Evolutionary conservation across 2,329 filamentous ascomycete genomes (phyloP).

Genomic region (Juglanconis sp.): DNA sequence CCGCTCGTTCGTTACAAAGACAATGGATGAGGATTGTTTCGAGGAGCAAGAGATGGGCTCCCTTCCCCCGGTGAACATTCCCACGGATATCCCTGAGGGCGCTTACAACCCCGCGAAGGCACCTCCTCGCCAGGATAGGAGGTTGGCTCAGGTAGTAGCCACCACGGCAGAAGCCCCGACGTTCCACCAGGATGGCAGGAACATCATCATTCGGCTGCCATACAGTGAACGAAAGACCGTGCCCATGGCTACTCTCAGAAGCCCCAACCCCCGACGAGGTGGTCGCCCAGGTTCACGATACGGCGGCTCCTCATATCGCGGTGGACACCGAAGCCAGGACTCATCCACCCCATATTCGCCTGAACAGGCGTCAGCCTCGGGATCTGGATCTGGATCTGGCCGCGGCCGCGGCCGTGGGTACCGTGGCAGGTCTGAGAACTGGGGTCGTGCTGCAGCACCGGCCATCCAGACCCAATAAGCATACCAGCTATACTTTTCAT

Average conservation of each 20-base stretch:
- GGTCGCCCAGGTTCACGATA: slow-evolving; percentile 20
- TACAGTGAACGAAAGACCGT: slow-evolving; percentile 40
- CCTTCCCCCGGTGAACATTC: slow-evolving; percentile 67
- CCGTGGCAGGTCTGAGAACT: slow-evolving; percentile 39
- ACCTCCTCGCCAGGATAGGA: slow-evolving; percentile 53
- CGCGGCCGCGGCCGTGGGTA: slow-evolving; percentile 37
- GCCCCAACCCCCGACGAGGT: slow-evolving; percentile 31
- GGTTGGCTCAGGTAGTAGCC: slow-evolving; percentile 44
- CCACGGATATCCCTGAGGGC: slow-evolving; percentile 57
- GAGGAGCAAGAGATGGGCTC: slow-evolving; percentile 80
- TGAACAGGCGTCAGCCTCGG: slow-evolving; percentile 24
- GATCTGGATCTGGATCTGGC: slow-evolving; percentile 2
- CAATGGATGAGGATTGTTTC: slow-evolving; percentile 75
- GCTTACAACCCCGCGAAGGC: slow-evolving; percentile 60
- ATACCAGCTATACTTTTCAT: not conserved
- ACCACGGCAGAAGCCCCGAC: slow-evolving; percentile 42
- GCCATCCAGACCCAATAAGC: slow-evolving; percentile 24
- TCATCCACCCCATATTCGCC: slow-evolving; percentile 27
- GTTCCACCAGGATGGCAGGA: slow-evolving; percentile 35
- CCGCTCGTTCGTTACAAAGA: slow-evolving; percentile 55
- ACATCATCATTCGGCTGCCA: slow-evolving; percentile 40
- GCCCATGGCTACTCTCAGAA: slow-evolving; percentile 32
- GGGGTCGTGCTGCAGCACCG: slow-evolving; percentile 32
- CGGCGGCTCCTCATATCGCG: slow-evolving; percentile 17
- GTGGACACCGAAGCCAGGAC: slow-evolving; percentile 20